Base-by-base conservation (phyloP, 257 asterid species). In the Oldenlandia corymbosa region DNA sequence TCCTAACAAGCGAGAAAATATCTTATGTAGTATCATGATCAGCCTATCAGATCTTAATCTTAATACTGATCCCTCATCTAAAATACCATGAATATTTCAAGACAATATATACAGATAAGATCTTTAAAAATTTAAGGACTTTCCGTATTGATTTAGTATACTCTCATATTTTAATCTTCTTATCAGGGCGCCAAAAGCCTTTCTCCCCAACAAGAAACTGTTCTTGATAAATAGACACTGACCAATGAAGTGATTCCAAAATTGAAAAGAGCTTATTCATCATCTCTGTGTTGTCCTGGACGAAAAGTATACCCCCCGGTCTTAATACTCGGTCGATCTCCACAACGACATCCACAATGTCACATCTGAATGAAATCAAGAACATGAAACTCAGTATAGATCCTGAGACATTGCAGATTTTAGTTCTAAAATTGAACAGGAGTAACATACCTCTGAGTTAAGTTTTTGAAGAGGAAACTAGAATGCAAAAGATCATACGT, bases 401-500 rank as follows among this genome's bases (percentile, higher is more conserved):
- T 31, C 31, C 45, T 32, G 18, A 17, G 45, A 37, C 28, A 4
- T n/a, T 18, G 27, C 20, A 46, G 30, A 7, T 46, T 27, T 28
- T 46, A n/a, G 43, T 68, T 26, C 24, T 49, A 54, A 48, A 57
- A 34, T 52, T 14, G 7, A 2, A 31, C 14, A 31, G 28, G 68
- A 68, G 63, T 24, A 28, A 14, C 32, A 50, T 82, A 90, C 97
- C 99, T 90, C 75, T 76, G 77, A 45, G 80, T 81, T 76, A 88
- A 69, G 72, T 84, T 88, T 73, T 71, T 75, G 21, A 90, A 79
- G 74, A 88, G 95, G 83, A 80, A 87, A 73, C 88, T 85, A 43
- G 97, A 73, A 70, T 93, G 96, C 66, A 93, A 84, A 76, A 93
- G 95, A 85, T 93, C 97, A 49, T 74, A 90, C 57, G 99, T 77